Conservation (phyloP, 2,329 filamentous ascomycete species). For the Xylariomycetidae sp. region DNA sequence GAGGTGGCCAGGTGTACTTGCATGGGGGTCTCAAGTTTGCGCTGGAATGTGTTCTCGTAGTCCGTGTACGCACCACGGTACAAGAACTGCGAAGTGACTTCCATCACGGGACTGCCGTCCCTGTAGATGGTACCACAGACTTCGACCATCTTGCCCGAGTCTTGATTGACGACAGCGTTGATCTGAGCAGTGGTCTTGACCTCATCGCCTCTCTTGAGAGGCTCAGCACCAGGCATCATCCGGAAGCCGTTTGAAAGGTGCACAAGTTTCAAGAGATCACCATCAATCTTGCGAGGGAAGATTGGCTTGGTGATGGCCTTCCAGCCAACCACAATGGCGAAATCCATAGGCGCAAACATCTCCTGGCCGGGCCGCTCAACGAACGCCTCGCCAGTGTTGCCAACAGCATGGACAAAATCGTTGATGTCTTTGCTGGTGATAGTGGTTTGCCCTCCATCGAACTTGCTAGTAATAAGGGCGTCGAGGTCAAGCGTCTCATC, state of each 20-base stretch:
- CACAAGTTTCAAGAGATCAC: constrained; percentile 90
- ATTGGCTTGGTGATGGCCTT: constrained; percentile 99
- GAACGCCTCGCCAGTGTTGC: constrained; percentile 95
- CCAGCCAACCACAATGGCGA: constrained; percentile 96
- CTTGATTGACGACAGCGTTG: constrained; percentile 97
- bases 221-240: constrained; percentile 93
- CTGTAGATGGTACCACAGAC: constrained; percentile 95
- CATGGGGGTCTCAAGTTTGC: constrained; percentile 92
- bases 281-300: constrained; percentile 93
- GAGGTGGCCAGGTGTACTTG: constrained; percentile 80
- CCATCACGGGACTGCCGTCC: constrained; percentile 83
- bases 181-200: constrained; percentile 91
- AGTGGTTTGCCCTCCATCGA: constrained; percentile 80
- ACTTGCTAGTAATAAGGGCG: constrained; percentile 75
- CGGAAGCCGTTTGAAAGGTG: constrained; percentile 97
- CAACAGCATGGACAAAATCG: constrained; percentile 97
- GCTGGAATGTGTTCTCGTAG: constrained; percentile 97
- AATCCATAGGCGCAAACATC: constrained; percentile 96
- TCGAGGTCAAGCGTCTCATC: constrained; percentile 79
- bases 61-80: constrained; percentile 92
- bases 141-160: constrained; percentile 98
- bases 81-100: constrained; percentile 96
- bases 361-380: constrained; percentile 92
- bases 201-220: constrained; percentile 90
- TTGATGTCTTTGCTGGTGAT: constrained; percentile 93